Conservation (phyloP, 1,139 yeast genomes). For the Debaryomyces udenii region DNA sequence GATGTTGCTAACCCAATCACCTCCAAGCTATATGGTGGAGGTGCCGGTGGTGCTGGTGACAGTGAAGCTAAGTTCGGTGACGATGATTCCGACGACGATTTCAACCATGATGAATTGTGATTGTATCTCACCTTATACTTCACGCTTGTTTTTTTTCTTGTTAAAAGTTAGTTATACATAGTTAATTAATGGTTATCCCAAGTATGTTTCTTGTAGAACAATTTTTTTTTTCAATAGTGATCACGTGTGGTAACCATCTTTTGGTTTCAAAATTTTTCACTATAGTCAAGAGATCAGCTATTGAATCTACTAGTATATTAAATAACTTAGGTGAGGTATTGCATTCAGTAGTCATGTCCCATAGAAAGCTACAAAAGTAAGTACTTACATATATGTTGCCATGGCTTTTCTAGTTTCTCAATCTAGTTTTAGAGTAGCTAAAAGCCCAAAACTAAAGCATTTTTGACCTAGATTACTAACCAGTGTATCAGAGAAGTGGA, state of each 20-base stretch:
- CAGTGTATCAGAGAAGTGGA: constrained; percentile 67
- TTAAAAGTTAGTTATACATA: not conserved
- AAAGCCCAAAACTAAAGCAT: not conserved
- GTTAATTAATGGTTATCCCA: no score
- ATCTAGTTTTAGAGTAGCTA: not conserved
- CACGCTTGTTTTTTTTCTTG: not conserved
- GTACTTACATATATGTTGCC: constrained; percentile 18
- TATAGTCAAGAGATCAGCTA: constrained; percentile 5
- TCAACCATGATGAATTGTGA: constrained; percentile 59
- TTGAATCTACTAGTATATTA: constrained; percentile 2
- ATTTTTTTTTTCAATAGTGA: not conserved
- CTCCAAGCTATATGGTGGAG: constrained; percentile 79
- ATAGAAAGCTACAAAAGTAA: constrained; percentile 53
- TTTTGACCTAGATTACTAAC: constrained; percentile 21
- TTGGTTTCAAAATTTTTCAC: constrained; percentile 9
- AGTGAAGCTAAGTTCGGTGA: constrained; percentile 49
- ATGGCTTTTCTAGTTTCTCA: not conserved
- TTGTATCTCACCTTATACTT: not conserved
- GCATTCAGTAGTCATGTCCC: constrained; percentile 30
- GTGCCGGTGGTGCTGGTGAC: constrained; percentile 51
- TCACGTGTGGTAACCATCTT: constrained; percentile 8
- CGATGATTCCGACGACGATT: constrained; percentile 66
- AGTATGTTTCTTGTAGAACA: no score
- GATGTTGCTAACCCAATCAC: constrained; percentile 91
- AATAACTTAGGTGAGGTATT: not conserved